A percentile compares a stretch with the other conserved stretches of the same genome.
These are phyloP conservation scores for Erodium maritimum DNA, from an alignment of 345 rosid species.

Conservation along the genomic window DNA sequence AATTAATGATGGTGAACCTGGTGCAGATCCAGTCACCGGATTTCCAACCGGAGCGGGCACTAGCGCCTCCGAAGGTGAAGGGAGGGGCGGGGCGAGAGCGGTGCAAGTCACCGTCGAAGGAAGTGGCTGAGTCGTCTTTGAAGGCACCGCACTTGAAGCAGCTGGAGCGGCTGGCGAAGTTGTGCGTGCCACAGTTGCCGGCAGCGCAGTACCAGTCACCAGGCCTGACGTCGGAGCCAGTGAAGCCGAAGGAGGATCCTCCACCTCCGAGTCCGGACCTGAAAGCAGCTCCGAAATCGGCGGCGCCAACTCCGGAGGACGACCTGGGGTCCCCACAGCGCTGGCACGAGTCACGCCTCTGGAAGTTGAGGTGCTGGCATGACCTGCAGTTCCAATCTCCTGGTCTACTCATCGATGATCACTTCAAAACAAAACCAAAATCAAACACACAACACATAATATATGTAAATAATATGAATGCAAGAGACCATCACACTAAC, in stretches of 20 bases:
- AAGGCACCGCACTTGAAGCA: slow-evolving; percentile 86
- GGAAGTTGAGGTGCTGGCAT: slow-evolving; percentile 78
- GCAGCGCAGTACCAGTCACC: slow-evolving; percentile 93
- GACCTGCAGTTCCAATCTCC: slow-evolving; percentile 90
- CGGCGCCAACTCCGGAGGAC: slow-evolving; percentile 1
- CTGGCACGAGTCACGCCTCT: slow-evolving; percentile 75
- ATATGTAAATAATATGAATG: too few species aligned
- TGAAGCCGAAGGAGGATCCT: slow-evolving; percentile 54
- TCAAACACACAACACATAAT: neutral
- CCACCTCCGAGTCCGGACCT: slow-evolving; percentile 15
- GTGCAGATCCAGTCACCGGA: slow-evolving; percentile 91
- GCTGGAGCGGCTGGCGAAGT: slow-evolving; percentile 79
- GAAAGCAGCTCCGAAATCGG: slow-evolving; percentile 24
- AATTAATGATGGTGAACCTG: slow-evolving; percentile 25
- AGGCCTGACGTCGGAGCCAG: slow-evolving; percentile 85
- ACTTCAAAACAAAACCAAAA: neutral
- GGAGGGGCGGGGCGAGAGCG: too few species aligned
- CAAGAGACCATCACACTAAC: too few species aligned
- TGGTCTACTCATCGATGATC: slow-evolving; percentile 41
- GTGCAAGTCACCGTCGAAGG: slow-evolving; percentile 24
- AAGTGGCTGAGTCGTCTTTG: slow-evolving; percentile 48
- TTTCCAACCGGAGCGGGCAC: slow-evolving; percentile 58
- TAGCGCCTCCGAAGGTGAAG: too few species aligned
- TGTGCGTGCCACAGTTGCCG: slow-evolving; percentile 84
- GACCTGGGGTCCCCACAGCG: slow-evolving; percentile 38